These are phyloP conservation scores for Pyrenochaeta sp. DNA, from an alignment of 2,329 filamentous ascomycete species.

Conservation along the genomic window DNA sequence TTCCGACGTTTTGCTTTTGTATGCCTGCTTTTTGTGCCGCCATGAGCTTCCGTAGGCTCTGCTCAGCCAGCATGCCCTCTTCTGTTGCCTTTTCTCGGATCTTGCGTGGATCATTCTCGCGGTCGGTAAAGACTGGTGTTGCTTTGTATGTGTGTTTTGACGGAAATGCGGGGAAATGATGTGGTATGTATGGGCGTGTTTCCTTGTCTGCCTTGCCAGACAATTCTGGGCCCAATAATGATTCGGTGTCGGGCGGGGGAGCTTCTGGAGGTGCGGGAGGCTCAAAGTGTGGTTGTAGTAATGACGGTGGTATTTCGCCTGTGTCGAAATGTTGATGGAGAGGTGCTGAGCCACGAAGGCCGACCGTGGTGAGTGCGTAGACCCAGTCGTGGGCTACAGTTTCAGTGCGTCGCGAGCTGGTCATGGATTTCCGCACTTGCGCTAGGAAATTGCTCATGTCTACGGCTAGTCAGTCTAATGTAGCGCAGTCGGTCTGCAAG, in stretches of 20 bases:
- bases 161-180: slow-evolving; percentile 69
- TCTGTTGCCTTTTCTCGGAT: slow-evolving; percentile 70
- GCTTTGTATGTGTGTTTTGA: slow-evolving; percentile 70
- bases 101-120: slow-evolving; percentile 67
- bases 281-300: slow-evolving; percentile 53
- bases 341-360: slow-evolving; percentile 51
- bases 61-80: slow-evolving; percentile 71
- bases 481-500: neutral
- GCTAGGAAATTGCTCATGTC: slow-evolving; percentile 64
- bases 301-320: slow-evolving; percentile 45
- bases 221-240: slow-evolving; percentile 62
- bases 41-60: slow-evolving; percentile 68
- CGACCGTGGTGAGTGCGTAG: slow-evolving; percentile 56
- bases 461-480: slow-evolving; percentile 41
- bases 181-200: slow-evolving; percentile 63
- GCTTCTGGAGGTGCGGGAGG: slow-evolving; percentile 51
- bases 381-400: slow-evolving; percentile 69
- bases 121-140: slow-evolving; percentile 65
- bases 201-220: slow-evolving; percentile 57
- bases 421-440: slow-evolving; percentile 66
- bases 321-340: slow-evolving; percentile 52
- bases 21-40: slow-evolving; percentile 58
- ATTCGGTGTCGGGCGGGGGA: slow-evolving; percentile 54
- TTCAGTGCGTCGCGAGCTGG: slow-evolving; percentile 61
- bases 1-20: slow-evolving; percentile 44